These are phyloP conservation scores for Colletotrichum caudatum DNA, from an alignment of 2,329 filamentous ascomycete genomes.

Conservation along the genomic window DNA sequence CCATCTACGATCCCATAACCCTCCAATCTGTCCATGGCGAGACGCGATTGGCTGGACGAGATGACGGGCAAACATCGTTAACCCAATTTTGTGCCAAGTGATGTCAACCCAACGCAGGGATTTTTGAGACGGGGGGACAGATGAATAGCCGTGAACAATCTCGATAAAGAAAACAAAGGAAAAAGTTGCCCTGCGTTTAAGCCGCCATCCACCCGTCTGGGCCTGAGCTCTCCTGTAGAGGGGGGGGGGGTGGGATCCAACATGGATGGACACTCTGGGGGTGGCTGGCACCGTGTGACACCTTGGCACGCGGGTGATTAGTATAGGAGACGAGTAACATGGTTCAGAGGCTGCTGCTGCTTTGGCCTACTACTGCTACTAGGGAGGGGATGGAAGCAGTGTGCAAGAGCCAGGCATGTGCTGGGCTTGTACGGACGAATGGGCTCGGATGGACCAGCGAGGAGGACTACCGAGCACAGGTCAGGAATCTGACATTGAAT, in stretches of 20 bases:
- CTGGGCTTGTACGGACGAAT: too few relatives aligned
- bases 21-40: neutral
- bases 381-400: neutral
- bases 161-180: neutral
- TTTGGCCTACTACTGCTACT: neutral
- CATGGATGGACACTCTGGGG: neutral
- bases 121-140: neutral
- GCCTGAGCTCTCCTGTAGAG: neutral
- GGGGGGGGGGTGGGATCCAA: neutral
- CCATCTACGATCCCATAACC: neutral
- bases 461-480: neutral
- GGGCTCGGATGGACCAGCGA: slow-evolving; percentile 1
- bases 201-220: neutral
- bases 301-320: neutral
- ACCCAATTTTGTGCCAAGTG: neutral
- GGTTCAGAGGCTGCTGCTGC: neutral
- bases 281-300: neutral
- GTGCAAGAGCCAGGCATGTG: neutral
- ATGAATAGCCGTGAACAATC: neutral
- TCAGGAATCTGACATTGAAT: slow-evolving; percentile 30
- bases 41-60: neutral
- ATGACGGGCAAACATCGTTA: neutral
- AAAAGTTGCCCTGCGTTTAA: neutral
- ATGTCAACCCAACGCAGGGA: neutral
- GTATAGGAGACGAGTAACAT: neutral